Percentiles rank a stretch among this genome's conserved stretches.
phyloP scores from a whole-genome alignment of 352 stramenopile species.

The Phytopythium chamaehyphon region DNA sequence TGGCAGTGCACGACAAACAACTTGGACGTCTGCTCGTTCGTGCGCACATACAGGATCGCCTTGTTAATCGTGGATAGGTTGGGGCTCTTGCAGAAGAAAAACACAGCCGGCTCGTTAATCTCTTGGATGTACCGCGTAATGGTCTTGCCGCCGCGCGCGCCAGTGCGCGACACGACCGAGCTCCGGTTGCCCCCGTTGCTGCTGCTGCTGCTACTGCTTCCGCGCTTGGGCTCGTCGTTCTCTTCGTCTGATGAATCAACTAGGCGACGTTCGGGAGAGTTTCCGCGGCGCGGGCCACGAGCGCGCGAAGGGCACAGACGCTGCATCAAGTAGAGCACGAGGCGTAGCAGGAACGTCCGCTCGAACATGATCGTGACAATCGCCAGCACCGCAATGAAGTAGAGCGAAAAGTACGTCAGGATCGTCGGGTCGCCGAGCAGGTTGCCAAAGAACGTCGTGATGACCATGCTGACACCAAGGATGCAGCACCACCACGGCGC shows the following conservation, averaged over 20 bases:
- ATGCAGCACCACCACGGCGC: slow-evolving; percentile 88
- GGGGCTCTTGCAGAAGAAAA: slow-evolving; percentile 92
- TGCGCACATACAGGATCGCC: slow-evolving; percentile 93
- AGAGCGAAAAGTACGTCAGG: slow-evolving; percentile 88
- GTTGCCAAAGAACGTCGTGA: slow-evolving; percentile 84
- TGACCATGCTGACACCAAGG: slow-evolving; percentile 75
- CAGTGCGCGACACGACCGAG: slow-evolving; percentile 56
- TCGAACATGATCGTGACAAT: slow-evolving; percentile 89
- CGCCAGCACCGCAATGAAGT: slow-evolving; percentile 77
- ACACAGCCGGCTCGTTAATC: slow-evolving; percentile 90
- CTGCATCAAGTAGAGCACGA: slow-evolving; percentile 77
- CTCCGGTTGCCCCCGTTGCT: slow-evolving; percentile 4
- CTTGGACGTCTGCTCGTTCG: slow-evolving; percentile 91
- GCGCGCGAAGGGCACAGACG: slow-evolving; percentile 69
- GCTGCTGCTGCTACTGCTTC: slow-evolving; percentile 3
- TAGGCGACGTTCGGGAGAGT: slow-evolving; percentile 11
- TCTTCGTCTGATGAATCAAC: slow-evolving; percentile 61
- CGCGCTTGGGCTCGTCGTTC: slow-evolving; percentile 13
- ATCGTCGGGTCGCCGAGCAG: slow-evolving; percentile 82
- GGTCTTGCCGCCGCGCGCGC: slow-evolving; percentile 77
- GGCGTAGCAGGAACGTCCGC: slow-evolving; percentile 80
- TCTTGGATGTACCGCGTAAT: slow-evolving; percentile 80
- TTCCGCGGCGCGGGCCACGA: not conserved
- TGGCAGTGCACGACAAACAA: slow-evolving; percentile 92
- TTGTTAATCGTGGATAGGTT: slow-evolving; percentile 95